These are phyloP conservation scores for Margaritispora aquatica DNA, from an alignment of 495 filamentous ascomycete genomes.

Conservation along the genomic window DNA sequence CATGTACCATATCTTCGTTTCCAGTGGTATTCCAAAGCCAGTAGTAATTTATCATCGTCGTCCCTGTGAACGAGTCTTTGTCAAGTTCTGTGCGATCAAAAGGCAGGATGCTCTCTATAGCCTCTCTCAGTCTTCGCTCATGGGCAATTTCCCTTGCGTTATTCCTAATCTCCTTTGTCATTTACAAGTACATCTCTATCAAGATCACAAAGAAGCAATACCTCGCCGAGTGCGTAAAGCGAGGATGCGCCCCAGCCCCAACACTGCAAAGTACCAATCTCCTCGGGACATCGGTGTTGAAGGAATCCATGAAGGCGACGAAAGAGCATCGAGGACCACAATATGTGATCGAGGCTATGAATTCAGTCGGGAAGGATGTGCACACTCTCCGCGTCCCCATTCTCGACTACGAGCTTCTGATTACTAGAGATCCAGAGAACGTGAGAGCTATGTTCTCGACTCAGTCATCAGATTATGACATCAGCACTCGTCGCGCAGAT, in stretches of 20 bases:
- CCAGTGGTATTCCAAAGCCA: no score
- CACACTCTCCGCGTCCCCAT: constrained; percentile 25
- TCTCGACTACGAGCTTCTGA: constrained; percentile 26
- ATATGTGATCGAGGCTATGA: constrained; percentile 21
- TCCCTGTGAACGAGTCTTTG: neutral
- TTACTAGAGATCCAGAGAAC: constrained; percentile 41
- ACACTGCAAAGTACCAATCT: constrained; percentile 27
- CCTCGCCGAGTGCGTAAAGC: constrained; percentile 20
- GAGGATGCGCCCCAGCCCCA: constrained; percentile 27
- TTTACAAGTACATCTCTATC: constrained; percentile 17
- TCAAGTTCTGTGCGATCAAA: no score
- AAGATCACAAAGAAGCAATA: constrained; percentile 19
- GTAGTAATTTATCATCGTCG: neutral
- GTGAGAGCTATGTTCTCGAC: constrained; percentile 43
- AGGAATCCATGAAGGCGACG: constrained; percentile 25
- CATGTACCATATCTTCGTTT: no score
- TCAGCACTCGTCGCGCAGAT: constrained; percentile 34
- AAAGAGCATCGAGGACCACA: constrained; percentile 30
- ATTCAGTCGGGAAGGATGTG: constrained; percentile 20
- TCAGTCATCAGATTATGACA: constrained; percentile 47
- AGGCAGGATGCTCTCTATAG: neutral
- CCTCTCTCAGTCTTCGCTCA: neutral
- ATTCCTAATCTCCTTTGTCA: neutral
- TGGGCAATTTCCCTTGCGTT: neutral
- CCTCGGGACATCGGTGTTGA: constrained; percentile 26